Evolutionary conservation across 192 early-diverging fungal genomes (phyloP).

Genomic region (Coemansia sp.): DNA sequence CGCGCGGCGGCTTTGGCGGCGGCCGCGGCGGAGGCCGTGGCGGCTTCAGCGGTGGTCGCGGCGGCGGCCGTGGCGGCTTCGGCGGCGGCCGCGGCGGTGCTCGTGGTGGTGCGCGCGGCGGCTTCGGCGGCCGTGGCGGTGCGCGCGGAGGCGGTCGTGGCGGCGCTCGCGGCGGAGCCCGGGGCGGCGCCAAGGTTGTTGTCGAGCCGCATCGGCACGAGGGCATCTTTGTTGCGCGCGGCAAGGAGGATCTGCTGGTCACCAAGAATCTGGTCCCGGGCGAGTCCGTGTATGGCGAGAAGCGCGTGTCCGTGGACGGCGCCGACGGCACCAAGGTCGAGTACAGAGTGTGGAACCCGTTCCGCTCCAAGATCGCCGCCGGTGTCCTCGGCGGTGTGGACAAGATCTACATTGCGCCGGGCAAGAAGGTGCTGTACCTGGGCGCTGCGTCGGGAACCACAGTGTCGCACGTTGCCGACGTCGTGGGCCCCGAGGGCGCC

Average conservation of each 20-base stretch:
- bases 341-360: constrained; percentile 99
- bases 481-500: constrained; percentile 92
- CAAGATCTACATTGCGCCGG: constrained; percentile 91
- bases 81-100: constrained; percentile 49
- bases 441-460: constrained; percentile 94
- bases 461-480: constrained; percentile 96
- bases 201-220: constrained; percentile 97
- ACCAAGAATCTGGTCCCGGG: constrained; percentile 99
- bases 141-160: constrained; percentile 44
- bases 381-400: constrained; percentile 96
- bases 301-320: constrained; percentile 95
- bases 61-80: constrained; percentile 53
- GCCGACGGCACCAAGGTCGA: constrained; percentile 94
- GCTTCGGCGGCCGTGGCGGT: constrained; percentile 41
- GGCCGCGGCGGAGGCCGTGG: constrained; percentile 30
- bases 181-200: constrained; percentile 91
- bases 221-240: constrained; percentile 94
- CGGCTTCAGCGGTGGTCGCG: constrained; percentile 43
- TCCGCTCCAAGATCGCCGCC: constrained; percentile 98
- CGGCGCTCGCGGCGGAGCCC: constrained; percentile 72
- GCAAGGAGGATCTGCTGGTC: constrained; percentile 97
- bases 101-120: constrained; percentile 45
- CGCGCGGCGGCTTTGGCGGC: constrained; percentile 11
- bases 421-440: constrained; percentile 97
- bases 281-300: constrained; percentile 97